A percentile compares a stretch with the other conserved stretches of the same genome.
Evolutionary conservation across 495 filamentous ascomycete species (phyloP).

Genomic region (Hypoxylon subgilvum): DNA sequence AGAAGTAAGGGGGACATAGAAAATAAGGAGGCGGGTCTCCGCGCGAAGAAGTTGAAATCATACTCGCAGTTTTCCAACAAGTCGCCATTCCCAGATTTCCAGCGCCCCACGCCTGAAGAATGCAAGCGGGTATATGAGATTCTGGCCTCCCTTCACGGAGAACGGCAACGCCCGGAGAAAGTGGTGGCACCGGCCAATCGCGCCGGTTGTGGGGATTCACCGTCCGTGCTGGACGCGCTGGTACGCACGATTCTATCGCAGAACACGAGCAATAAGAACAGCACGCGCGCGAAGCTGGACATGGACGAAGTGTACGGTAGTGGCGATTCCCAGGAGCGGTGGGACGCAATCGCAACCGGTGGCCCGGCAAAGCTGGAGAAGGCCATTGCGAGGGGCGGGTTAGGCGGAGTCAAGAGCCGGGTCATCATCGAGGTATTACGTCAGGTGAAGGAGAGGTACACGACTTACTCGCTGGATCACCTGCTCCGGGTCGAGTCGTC

Average conservation of each 20-base stretch:
- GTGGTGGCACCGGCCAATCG: conserved; percentile 72
- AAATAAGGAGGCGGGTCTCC: conserved; percentile 26
- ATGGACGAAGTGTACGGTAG: conserved; percentile 76
- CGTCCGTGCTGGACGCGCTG: conserved; percentile 83
- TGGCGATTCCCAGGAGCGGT: conserved; percentile 65
- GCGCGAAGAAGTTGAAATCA: conserved; percentile 42
- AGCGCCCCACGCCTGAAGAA: conserved; percentile 71
- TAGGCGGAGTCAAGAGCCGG: conserved; percentile 75
- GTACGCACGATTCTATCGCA: conserved; percentile 79
- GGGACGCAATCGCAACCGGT: conserved; percentile 73
- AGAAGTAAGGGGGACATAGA: neutral
- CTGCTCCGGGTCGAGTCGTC: conserved; percentile 56
- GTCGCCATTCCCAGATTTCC: conserved; percentile 72
- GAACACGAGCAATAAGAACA: conserved; percentile 71
- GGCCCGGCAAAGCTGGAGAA: conserved; percentile 67
- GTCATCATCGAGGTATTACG: conserved; percentile 76
- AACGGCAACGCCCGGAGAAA: conserved; percentile 63
- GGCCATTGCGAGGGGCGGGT: conserved; percentile 74
- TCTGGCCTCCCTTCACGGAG: conserved; percentile 70
- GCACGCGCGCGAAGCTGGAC: conserved; percentile 70
- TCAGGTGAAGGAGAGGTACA: conserved; percentile 69
- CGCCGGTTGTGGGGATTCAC: conserved; percentile 84
- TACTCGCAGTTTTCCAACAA: conserved; percentile 40
- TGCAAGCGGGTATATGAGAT: conserved; percentile 71
- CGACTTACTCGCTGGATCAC: conserved; percentile 71